Conservation (phyloP, 352 stramenopile genomes). For the Pythium utonaiense region DNA sequence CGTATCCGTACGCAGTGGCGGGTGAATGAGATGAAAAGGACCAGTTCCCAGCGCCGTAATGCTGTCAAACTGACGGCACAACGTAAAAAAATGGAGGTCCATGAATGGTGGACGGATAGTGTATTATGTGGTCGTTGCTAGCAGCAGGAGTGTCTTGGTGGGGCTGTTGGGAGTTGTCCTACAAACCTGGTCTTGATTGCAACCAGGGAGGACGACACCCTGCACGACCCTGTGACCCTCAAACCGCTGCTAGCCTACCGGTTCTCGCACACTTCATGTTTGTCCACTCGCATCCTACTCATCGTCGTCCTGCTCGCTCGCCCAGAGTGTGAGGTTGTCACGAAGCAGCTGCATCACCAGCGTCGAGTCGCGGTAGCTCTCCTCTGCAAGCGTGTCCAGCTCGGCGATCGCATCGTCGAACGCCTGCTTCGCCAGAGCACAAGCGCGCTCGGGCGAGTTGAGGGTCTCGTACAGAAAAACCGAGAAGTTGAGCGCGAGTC, state of each 20-base stretch:
- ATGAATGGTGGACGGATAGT: no score
- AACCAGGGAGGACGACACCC: neutral
- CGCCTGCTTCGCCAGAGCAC: constrained; percentile 93
- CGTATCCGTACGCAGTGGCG: no score
- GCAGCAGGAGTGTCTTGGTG: neutral
- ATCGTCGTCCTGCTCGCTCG: no score
- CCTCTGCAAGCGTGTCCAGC: constrained; percentile 98
- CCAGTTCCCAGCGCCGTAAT: no score
- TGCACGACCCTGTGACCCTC: neutral
- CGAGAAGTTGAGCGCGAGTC: constrained; percentile 98
- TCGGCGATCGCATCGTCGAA: constrained; percentile 99
- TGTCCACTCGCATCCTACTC: neutral
- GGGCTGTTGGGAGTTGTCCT: neutral
- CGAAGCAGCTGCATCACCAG: constrained; percentile 99
- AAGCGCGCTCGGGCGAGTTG: constrained; percentile 93
- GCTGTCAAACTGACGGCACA: no score
- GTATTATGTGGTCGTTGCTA: neutral
- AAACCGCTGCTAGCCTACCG: constrained; percentile 1
- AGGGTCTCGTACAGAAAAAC: constrained; percentile 99
- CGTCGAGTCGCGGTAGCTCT: constrained; percentile 99
- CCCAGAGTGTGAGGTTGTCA: constrained; percentile 99
- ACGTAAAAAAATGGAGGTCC: no score
- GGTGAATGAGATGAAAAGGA: no score
- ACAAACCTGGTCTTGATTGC: neutral
- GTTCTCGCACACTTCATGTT: no score